Base-by-base conservation (phyloP, 768 basidiomycete species). In the Termitomyces sp. region DNA sequence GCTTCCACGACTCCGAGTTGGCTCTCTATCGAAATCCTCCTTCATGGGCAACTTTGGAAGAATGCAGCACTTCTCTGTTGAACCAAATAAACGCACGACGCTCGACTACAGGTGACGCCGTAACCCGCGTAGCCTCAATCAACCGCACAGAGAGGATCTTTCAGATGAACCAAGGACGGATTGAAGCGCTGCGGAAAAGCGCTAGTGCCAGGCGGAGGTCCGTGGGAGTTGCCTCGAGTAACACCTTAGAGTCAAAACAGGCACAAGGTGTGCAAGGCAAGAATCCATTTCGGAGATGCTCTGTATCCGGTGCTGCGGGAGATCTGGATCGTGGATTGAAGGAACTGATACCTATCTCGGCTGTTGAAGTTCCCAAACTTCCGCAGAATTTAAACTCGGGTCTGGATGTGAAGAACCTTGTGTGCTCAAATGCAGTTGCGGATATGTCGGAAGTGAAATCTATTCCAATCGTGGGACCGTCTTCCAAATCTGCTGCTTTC, bases 21-120 rank as follows among this genome's bases (percentile, higher is more conserved):
- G 71, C 71, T 64, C 71, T 77, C 18, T 74, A 68, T 59, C 74
- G 76, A 16, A 57, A 59, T 6, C 76, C 76, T 8, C 76, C 76
- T 1, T 65, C 72, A 9, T 77, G 75, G 74, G 64, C 55, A 49
- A 53, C 56, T 1, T 60, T 76, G 24, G 65, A 66, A 13, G 64
- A 43, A 26, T 20, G 22, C 29, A 60, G 50, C 50, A 36, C 46
- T 20, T n/a, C 16, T n/a, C 49, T 58, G 43, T 48, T 37, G 12
- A 47, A 56, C 8, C 31, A 53, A 31, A 32, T 32, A 7, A 26
- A 46, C 1, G 24, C 46, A 29, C 58, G 55, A 47, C 26, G 53
- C 13, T 47, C 46, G 26, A 26, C 39, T 3, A 39, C 18, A 14
- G 31, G 26, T 13, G 27, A 60, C 27, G 46, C 57, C n/a, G 59